A percentile compares a stretch with the other conserved stretches of the same genome.
Evolutionary conservation across 2,329 filamentous ascomycete species (phyloP).

Genomic region (Cladophialophora chaetospira): DNA sequence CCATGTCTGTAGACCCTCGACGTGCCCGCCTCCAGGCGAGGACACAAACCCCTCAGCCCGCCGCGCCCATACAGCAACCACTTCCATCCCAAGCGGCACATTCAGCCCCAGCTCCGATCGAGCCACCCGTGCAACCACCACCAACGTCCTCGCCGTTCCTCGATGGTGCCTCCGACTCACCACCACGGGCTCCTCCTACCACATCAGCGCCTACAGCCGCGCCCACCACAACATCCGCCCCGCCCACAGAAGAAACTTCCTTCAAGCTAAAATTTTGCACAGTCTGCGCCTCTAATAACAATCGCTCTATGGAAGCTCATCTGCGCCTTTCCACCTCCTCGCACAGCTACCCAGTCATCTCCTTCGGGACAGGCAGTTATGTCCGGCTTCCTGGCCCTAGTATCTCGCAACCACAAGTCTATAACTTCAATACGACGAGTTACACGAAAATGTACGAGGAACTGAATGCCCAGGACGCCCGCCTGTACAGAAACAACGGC

Average conservation of each 20-base stretch:
- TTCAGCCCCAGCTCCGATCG: slow-evolving; percentile 20
- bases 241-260: slow-evolving; percentile 39
- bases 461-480: slow-evolving; percentile 78
- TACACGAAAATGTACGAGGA: slow-evolving; percentile 95
- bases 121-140: background rate
- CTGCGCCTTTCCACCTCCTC: slow-evolving; percentile 80
- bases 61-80: slow-evolving; percentile 13
- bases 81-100: slow-evolving; percentile 5
- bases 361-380: slow-evolving; percentile 92
- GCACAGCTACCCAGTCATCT: slow-evolving; percentile 92
- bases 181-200: slow-evolving; percentile 13
- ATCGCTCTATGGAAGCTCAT: slow-evolving; percentile 99
- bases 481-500: slow-evolving; percentile 88
- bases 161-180: slow-evolving; percentile 26
- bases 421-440: slow-evolving; percentile 95
- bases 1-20: slow-evolving; percentile 55
- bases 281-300: slow-evolving; percentile 98
- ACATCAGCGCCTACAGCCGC: slow-evolving; percentile 21
- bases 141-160: slow-evolving; percentile 6
- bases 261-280: slow-evolving; percentile 97
- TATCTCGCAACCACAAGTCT: slow-evolving; percentile 93
- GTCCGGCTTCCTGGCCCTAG: slow-evolving; percentile 90
- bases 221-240: slow-evolving; percentile 21
- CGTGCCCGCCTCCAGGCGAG: slow-evolving; percentile 50
- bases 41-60: slow-evolving; percentile 42